Evolutionary conservation across 2,329 filamentous ascomycete species (phyloP), one percentile per base, ranked within the genome.

Genomic region (Penicillium glabrum): DNA sequence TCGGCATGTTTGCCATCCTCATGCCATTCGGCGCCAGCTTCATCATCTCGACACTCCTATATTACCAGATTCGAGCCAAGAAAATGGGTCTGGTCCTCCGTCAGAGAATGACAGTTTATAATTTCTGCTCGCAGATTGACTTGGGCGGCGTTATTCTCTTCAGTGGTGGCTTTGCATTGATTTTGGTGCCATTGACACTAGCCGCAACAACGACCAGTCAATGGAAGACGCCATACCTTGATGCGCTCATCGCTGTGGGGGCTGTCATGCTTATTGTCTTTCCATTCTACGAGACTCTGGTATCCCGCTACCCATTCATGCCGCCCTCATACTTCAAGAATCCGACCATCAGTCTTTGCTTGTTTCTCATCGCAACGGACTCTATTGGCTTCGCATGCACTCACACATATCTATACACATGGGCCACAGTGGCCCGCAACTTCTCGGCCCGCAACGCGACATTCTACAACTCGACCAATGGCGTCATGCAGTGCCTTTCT

Each of bases 401-500:
- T 0, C 79, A 82, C 62, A 77, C 77, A 6, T 82, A 81, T 62
- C 69, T 82, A 7, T 80, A 80, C 60, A 65, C 77, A 26, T 82
- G 80, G 80, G 72, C 71, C 0, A 74, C 72, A 8, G 74, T 81
- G 3, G 73, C 78, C 0, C 77, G 77, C 50, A 71, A 74, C 51
- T 74, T 79, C 46, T 70, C 68, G 0, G 67, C 76, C 0, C 69
- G 75, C 8, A 67, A 75, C 51, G 78, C 78, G 5, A 79, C 78
- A 2, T 81, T 79, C 57, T 73, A 78, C n/a, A 68, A 63, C 31
- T 72, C 71, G 51, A 69, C 66, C 8, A 71, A 72, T 27, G 70
- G 78, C 19, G 75, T 80, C 35, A 74, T 75, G 35, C 79, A 81
- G 57, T 75, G 75, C 11, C 59, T 81, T 7, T 65, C 72, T 7